A percentile compares a stretch with the other conserved stretches of the same genome.
These are phyloP conservation scores for Fusarium metavorans DNA, from an alignment of 2,329 filamentous ascomycete species.

Conservation along the genomic window DNA sequence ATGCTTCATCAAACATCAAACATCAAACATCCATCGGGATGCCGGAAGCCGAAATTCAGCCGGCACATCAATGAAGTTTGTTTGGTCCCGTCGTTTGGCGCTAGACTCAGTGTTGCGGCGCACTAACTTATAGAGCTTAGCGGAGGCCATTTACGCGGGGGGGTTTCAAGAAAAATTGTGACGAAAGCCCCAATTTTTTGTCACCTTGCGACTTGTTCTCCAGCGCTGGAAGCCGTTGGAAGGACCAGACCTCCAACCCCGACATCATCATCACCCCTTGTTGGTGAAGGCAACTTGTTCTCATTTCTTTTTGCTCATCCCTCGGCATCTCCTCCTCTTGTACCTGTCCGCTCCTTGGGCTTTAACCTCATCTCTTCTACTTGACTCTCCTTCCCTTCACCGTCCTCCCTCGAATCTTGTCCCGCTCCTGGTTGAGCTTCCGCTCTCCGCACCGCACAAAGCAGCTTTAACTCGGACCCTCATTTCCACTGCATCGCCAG, in stretches of 20 bases:
- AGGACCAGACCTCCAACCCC: slow-evolving; percentile 35
- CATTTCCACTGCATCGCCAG: slow-evolving; percentile 35
- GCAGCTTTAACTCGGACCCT: slow-evolving; percentile 33
- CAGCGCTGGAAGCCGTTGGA: slow-evolving; percentile 43
- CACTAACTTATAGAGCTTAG: slow-evolving; percentile 27
- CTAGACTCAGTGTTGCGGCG: slow-evolving; percentile 30
- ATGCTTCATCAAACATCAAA: background rate
- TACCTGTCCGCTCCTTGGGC: background rate
- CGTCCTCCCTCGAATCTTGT: slow-evolving; percentile 8
- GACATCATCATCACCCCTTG: slow-evolving; percentile 42
- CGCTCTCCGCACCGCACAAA: slow-evolving; percentile 39
- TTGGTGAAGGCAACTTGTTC: slow-evolving; percentile 29
- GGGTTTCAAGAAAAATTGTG: slow-evolving; percentile 48
- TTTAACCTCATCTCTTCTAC: slow-evolving; percentile 21
- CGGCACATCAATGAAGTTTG: slow-evolving; percentile 25
- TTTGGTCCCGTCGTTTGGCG: slow-evolving; percentile 13
- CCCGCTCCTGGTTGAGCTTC: slow-evolving; percentile 35
- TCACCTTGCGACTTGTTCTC: slow-evolving; percentile 35
- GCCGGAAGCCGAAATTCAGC: slow-evolving; percentile 41
- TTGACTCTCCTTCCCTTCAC: slow-evolving; percentile 20
- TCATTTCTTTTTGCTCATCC: slow-evolving; percentile 1
- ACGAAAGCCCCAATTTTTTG: slow-evolving; percentile 46
- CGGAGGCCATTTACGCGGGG: slow-evolving; percentile 38
- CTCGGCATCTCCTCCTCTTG: background rate
- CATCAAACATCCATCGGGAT: slow-evolving; percentile 1